A percentile compares a stretch with the other conserved stretches of the same genome.
Conservation (phyloP, 78 protist species). For the Dictyostelium purpureum region DNA sequence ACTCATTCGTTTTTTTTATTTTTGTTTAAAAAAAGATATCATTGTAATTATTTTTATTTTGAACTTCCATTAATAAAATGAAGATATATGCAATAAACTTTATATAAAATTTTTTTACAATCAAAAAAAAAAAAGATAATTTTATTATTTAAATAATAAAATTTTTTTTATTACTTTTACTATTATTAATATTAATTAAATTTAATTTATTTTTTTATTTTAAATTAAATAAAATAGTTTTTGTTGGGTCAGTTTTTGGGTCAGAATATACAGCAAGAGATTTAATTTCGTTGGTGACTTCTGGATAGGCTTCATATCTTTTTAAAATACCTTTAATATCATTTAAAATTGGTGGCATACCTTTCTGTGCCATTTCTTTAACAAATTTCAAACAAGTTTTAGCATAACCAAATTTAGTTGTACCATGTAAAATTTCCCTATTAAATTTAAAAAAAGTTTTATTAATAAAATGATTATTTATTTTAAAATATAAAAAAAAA, state of each 20-base stretch:
- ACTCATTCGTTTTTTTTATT: too few relatives aligned
- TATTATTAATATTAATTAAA: not conserved
- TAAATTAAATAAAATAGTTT: not conserved
- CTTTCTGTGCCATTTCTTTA: slow-evolving; percentile 35
- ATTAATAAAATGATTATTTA: not conserved
- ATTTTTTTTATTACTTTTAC: not conserved
- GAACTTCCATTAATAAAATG: too few relatives aligned
- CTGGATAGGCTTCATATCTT: slow-evolving; percentile 22
- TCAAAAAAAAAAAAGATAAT: not conserved
- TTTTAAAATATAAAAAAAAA: not conserved
- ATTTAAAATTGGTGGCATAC: slow-evolving; percentile 32
- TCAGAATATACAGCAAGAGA: not conserved
- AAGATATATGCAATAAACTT: too few relatives aligned
- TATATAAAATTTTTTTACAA: too few relatives aligned
- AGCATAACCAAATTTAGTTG: slow-evolving; percentile 63
- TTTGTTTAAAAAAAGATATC: too few relatives aligned
- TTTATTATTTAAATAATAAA: not conserved
- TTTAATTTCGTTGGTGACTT: not conserved
- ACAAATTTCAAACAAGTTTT: slow-evolving; percentile 48
- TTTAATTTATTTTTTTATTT: not conserved
- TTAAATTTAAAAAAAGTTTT: not conserved
- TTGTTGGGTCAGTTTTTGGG: not conserved
- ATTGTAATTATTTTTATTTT: too few relatives aligned
- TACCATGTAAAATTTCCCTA: slow-evolving; percentile 38
- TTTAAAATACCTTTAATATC: slow-evolving; percentile 19